Evolutionary conservation across 2,329 filamentous ascomycete species (phyloP), one percentile per base, ranked within the genome.

Genomic region (Anthostomella pinea): DNA sequence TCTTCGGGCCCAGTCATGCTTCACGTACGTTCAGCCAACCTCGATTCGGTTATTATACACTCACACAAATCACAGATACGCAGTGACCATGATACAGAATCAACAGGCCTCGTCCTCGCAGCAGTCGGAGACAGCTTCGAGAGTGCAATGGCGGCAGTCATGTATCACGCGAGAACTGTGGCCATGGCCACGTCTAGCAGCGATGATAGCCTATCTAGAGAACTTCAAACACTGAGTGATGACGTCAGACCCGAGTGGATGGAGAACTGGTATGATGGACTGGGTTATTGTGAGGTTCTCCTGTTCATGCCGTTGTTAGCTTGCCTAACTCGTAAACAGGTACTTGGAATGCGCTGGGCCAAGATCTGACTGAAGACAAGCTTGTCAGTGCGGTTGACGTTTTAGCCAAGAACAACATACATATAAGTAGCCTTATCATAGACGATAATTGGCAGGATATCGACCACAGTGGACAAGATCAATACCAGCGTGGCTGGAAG

Each of bases 401-500:
- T 2, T 67, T 98, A 8, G 75, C 81, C 4, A 69, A 79, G 19
- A 75, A 85, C 38, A 76, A 82, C 1, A 87, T 98, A 54, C 81
- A 84, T 26, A 74, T 97, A 29, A 83, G 81, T 1, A 95, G 82
- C 53, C 71, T 98, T 2, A 95, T 97, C 43, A 95, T 98, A 45
- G 93, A 98, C 52, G 93, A 98, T 57, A 95, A 94, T 52, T 98
- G 93, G 93, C 90, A 95, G 62, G 79, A 83, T 7, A 73, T 95
- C 30, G 79, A 77, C 46, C 64, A 70, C 19, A 51, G 57, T 16
- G 70, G 71, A 1, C 55, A 69, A 4, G 67, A 69, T 13, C 73
- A 78, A 45, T 79, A 75, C 44, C 72, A 77, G 32, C 65, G 75
- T 38, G 75, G 81, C 17, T 95, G 86, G 88, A 77, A 78, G 8